A percentile compares a stretch with the other conserved stretches of the same genome.
Evolutionary conservation across 1,284 basidiomycete species (phyloP).

Genomic region (Exsudoporus floridanus): DNA sequence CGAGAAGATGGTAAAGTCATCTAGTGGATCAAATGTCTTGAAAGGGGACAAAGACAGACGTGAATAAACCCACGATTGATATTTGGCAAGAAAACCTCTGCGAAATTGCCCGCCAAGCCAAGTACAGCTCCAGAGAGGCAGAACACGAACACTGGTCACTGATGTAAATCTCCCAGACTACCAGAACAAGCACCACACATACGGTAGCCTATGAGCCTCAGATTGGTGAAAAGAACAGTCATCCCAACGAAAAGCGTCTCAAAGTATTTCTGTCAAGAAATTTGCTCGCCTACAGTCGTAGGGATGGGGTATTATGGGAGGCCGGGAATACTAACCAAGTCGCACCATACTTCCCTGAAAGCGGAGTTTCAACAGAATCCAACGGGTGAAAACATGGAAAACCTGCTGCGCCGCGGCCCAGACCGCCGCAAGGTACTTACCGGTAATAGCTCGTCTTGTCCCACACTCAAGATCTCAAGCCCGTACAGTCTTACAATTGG

Average conservation of each 20-base stretch:
- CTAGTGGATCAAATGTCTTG: constrained; percentile 36
- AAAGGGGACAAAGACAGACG: neutral
- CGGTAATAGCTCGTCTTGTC: too few relatives aligned
- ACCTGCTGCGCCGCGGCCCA: too few relatives aligned
- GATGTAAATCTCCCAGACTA: constrained; percentile 7
- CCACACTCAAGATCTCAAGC: too few relatives aligned
- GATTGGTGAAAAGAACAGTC: constrained; percentile 57
- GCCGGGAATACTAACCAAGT: constrained; percentile 14
- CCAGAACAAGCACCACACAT: constrained; percentile 19
- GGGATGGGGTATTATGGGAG: constrained; percentile 13
- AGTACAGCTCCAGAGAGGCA: constrained; percentile 63
- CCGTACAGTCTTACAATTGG: too few relatives aligned
- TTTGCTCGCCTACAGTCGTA: constrained; percentile 27
- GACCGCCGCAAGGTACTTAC: too few relatives aligned
- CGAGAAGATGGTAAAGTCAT: constrained; percentile 66
- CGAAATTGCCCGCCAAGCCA: constrained; percentile 66
- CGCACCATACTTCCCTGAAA: constrained; percentile 3
- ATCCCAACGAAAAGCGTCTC: constrained; percentile 31
- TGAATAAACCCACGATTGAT: constrained; percentile 51
- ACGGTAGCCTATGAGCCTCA: constrained; percentile 53
- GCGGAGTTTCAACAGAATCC: constrained; percentile 18
- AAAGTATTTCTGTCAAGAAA: neutral
- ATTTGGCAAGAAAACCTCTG: constrained; percentile 59
- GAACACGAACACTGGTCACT: constrained; percentile 51
- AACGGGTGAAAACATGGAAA: neutral